phyloP scores from a whole-genome alignment of 768 basidiomycete species.

The Leccinum rimulosum region DNA sequence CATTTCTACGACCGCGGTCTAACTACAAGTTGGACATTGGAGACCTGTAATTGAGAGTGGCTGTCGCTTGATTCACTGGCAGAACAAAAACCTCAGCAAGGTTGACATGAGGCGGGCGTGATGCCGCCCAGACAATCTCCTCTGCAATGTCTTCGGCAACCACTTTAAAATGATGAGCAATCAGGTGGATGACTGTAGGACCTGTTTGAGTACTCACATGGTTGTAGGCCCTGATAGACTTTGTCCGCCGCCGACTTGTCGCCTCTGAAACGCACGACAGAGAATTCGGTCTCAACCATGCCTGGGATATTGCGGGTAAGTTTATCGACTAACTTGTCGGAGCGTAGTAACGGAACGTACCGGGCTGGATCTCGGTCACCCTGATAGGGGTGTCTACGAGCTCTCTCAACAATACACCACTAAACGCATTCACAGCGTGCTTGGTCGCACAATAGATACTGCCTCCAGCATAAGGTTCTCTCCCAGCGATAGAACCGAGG shows the following conservation, averaged over 20 bases:
- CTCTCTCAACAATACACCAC: conserved; percentile 75
- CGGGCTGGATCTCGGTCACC: conserved; percentile 93
- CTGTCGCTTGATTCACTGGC: conserved; percentile 77
- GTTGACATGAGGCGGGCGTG: conserved; percentile 90
- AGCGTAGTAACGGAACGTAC: conserved; percentile 35
- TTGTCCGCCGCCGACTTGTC: conserved; percentile 79
- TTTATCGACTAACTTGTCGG: conserved; percentile 3
- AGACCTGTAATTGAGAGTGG: conserved; percentile 58
- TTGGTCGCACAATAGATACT: conserved; percentile 93
- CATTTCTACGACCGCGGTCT: background rate
- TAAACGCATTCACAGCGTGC: conserved; percentile 84
- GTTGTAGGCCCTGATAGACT: conserved; percentile 87
- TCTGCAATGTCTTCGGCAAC: conserved; percentile 88
- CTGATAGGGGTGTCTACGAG: conserved; percentile 91
- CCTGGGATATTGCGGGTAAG: conserved; percentile 37
- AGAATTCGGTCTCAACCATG: conserved; percentile 93
- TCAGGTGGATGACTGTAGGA: background rate
- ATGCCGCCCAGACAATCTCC: conserved; percentile 96
- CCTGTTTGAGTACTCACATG: conserved; percentile 51
- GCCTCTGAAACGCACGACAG: conserved; percentile 84
- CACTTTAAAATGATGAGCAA: conserved; percentile 44
- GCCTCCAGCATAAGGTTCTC: conserved; percentile 87
- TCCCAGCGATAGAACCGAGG: conserved; percentile 88
- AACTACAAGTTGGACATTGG: conserved; percentile 11
- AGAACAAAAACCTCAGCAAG: conserved; percentile 78